Evolutionary conservation across 108 stramenopile genomes (phyloP), one percentile per base, ranked within the genome.

Genomic region (Skeletonema potamos): DNA sequence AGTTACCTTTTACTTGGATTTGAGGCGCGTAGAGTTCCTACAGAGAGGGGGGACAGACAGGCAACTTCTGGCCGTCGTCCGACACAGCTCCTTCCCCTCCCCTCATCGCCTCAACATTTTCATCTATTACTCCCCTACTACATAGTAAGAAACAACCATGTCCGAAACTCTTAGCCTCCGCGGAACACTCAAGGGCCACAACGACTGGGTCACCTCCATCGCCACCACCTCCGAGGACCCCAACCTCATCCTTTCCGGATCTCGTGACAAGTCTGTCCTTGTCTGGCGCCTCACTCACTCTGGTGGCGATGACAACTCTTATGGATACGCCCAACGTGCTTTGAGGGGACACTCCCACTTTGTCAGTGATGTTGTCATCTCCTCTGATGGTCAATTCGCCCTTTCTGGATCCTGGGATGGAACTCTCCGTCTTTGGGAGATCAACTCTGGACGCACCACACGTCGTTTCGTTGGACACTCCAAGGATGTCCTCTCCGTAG

Each of bases 301-400:
- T 66, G 62, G 56, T 33, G 86, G 83, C 29, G 89, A 87, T 33
- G 87, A 88, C 68, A 83, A 90, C 22, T 70, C 84, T 36, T 99
- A 97, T 83, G 99, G 97, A 56, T 97, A 85, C 76, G 96, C 98
- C 56, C 96, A 92, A 66, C 97, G 98, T 57, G 94, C 97, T 59
- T 87, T 99, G 29, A 87, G 92, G 48, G 99, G 99, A 83, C 99
- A 99, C 87, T 90, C 89, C 63, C 98, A 99, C 96, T 99, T 99
- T 80, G 98, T 99, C 26, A 86, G 88, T 56, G 99, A 99, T 62
- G 98, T 99, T 20, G 97, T 97, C 62, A 96, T 99, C 85, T 89
- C 87, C 56, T 82, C 81, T 48, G 98, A 99, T 74, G 99, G 98
- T 27, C 95, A 97, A 67, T 99, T 99, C 78, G 96, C 96, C 30